These are phyloP conservation scores for Amyloporia xantha DNA, from an alignment of 768 basidiomycete genomes.

Conservation along the genomic window DNA sequence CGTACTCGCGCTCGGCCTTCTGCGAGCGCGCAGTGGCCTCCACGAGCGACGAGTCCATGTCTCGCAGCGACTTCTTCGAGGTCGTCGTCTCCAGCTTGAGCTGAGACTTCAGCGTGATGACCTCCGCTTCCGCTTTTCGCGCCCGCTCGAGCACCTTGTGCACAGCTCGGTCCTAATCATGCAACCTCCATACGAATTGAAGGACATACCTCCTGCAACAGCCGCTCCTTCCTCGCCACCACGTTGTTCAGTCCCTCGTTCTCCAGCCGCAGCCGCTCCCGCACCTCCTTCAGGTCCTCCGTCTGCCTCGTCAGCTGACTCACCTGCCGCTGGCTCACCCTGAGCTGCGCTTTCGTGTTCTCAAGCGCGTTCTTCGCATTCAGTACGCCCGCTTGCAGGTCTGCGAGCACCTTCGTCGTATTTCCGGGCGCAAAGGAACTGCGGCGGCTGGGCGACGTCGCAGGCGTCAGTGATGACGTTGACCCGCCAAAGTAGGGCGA, in stretches of 20 bases:
- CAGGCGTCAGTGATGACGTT: constrained; percentile 34
- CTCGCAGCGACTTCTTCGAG: constrained; percentile 70
- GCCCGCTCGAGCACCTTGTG: constrained; percentile 63
- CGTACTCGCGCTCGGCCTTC: constrained; percentile 79
- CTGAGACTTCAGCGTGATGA: constrained; percentile 56
- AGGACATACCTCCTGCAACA: constrained; percentile 69
- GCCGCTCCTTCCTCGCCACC: constrained; percentile 78
- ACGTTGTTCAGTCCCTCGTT: constrained; percentile 88
- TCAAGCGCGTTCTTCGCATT: constrained; percentile 78
- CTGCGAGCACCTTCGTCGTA: constrained; percentile 83
- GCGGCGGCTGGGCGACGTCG: constrained; percentile 41
- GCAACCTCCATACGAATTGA: background rate
- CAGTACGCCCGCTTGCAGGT: constrained; percentile 78
- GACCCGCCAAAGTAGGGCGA: constrained; percentile 24
- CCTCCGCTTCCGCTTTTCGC: constrained; percentile 78
- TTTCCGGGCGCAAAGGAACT: constrained; percentile 56
- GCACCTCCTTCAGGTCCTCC: constrained; percentile 83
- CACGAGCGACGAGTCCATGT: constrained; percentile 69
- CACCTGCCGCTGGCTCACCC: constrained; percentile 76
- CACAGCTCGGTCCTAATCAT: background rate
- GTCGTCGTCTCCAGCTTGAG: constrained; percentile 67
- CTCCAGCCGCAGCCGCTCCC: constrained; percentile 76
- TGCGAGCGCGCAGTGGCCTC: constrained; percentile 74
- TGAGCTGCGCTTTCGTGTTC: constrained; percentile 77
- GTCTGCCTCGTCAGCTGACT: constrained; percentile 80